These are phyloP conservation scores for Botrytis porri DNA, from an alignment of 2,329 filamentous ascomycete species.

Conservation along the genomic window DNA sequence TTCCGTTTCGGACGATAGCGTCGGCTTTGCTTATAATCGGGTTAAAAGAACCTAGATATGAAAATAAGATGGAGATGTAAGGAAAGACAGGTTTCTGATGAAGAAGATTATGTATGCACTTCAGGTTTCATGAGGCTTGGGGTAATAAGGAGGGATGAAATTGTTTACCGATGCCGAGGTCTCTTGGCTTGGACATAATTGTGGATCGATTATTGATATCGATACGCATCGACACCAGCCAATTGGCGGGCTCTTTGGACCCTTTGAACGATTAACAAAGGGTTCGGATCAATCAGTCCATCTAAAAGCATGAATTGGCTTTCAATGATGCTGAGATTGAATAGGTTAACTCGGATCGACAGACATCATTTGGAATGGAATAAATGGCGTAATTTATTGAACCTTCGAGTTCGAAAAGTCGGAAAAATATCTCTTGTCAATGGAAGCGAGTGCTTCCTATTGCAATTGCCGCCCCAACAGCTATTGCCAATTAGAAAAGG, in stretches of 20 bases:
- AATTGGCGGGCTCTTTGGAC: not conserved
- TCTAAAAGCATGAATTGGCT: not conserved
- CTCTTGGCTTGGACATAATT: not conserved
- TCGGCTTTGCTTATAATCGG: not conserved
- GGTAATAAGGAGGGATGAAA: not conserved
- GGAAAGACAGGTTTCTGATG: not conserved
- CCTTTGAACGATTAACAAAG: not conserved
- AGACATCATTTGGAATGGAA: not conserved
- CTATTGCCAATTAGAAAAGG: not conserved
- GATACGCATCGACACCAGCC: not conserved
- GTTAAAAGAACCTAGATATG: not conserved
- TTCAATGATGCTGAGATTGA: not conserved
- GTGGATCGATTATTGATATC: not conserved
- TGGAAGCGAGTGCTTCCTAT: not conserved
- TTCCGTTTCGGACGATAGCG: not conserved
- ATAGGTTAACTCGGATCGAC: not conserved
- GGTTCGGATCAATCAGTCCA: not conserved
- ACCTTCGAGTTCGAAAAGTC: not conserved
- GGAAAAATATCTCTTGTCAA: too few species aligned
- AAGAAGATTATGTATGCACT: not conserved
- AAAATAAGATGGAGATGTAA: not conserved
- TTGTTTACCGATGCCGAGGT: constrained; percentile 6
- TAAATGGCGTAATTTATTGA: not conserved
- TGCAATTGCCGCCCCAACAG: not conserved
- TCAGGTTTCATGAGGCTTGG: not conserved